Evolutionary conservation across 257 asterid genomes (phyloP), one percentile per base, ranked within the genome.

Genomic region (Craterostigma plantagineum): DNA sequence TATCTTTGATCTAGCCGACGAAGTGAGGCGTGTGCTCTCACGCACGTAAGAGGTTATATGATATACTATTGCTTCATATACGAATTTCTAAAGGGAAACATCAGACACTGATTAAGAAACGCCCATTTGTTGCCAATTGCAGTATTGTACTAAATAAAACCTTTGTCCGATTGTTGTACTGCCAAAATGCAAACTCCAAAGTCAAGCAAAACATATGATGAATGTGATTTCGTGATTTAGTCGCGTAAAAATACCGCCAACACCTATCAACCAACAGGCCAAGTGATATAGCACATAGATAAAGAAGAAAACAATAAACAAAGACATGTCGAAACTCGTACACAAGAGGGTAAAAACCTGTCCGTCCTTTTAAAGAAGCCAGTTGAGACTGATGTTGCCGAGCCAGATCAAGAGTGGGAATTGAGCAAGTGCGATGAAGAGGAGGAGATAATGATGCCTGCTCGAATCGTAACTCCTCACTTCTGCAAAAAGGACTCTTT

Each of bases 1-100:
- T 54, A 77, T 87, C 17, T 58, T 41, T 23, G 91, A 76, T 50
- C 67, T 87, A 39, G 86, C 93, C 8, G 54, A 76, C 45, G 92
- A 72, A 70, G 95, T 75, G 54, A 77, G 93, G 49, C 72, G 67
- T 59, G 66, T 78, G 34, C 68, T 80, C 38, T 51, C 36, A 11
- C 35, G 42, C 30, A 2, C 30, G 18, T 60, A 59, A 34, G 60
- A 43, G 42, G 68, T 12, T 3, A 8, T 36, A 3, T 36, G 40
- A 36, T 36, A 12, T 2, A 36, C n/a, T 9, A 36, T 10, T 9
- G 11, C 11, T 36, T 36, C 3, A 10, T 10, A 36, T 36, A 2
- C 8, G 40, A 1, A 36, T 36, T 12, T 12, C 11, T 1, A 36
- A 36, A 9, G 40, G 3, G 8, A 36, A 10, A 36, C n/a, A n/a